These are phyloP conservation scores for Clathrospora elynae DNA, from an alignment of 2,329 filamentous ascomycete genomes.

Conservation along the genomic window DNA sequence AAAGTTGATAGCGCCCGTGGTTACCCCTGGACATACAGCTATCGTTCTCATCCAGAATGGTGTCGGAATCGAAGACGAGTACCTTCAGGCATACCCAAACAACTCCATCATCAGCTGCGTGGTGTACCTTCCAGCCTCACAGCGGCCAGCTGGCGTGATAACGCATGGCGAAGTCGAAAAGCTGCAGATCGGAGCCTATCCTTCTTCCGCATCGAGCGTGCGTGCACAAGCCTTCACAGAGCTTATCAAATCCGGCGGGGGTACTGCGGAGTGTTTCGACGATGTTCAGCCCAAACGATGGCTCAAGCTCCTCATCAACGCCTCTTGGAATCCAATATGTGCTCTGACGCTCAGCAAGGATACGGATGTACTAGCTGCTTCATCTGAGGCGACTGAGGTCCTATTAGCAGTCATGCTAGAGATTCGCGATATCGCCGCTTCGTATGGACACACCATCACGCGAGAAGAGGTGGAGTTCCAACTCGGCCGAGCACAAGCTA, in stretches of 20 bases:
- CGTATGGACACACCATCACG: slow-evolving; percentile 49
- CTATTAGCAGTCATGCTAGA: slow-evolving; percentile 54
- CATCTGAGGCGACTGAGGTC: slow-evolving; percentile 44
- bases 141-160: slow-evolving; percentile 56
- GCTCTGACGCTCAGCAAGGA: slow-evolving; percentile 62
- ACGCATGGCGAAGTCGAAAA: slow-evolving; percentile 54
- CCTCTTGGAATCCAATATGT: slow-evolving; percentile 65
- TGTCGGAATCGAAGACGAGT: slow-evolving; percentile 64
- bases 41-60: slow-evolving; percentile 68
- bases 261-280: slow-evolving; percentile 55
- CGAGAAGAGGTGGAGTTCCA: slow-evolving; percentile 47
- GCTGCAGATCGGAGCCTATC: slow-evolving; percentile 59
- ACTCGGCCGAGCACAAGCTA: slow-evolving; percentile 45
- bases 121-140: slow-evolving; percentile 59
- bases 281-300: slow-evolving; percentile 64
- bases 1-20: slow-evolving; percentile 48
- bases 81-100: slow-evolving; percentile 54
- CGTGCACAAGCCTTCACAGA: slow-evolving; percentile 45
- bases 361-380: slow-evolving; percentile 55
- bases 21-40: slow-evolving; percentile 52
- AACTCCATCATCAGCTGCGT: slow-evolving; percentile 63
- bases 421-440: slow-evolving; percentile 50
- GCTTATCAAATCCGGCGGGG: slow-evolving; percentile 53
- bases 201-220: slow-evolving; percentile 32
- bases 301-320: slow-evolving; percentile 66